These are phyloP conservation scores for Sugiyamaella castrensis DNA, from an alignment of 1,139 yeast species.

Conservation along the genomic window DNA sequence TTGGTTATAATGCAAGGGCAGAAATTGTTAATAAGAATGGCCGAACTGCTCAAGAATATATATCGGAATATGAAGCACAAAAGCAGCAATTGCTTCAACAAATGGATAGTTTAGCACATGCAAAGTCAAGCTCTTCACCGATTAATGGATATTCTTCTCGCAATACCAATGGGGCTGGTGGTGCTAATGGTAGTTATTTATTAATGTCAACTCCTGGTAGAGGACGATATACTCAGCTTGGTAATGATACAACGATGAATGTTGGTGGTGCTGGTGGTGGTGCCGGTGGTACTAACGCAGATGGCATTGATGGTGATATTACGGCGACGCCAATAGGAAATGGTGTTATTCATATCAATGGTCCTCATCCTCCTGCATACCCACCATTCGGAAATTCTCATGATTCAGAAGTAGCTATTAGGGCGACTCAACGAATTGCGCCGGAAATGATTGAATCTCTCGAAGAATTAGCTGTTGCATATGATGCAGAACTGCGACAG, in stretches of 20 bases:
- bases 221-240: not conserved
- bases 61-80: constrained; percentile 45
- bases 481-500: constrained; percentile 50
- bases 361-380: not conserved
- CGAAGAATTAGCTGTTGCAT: constrained; percentile 53
- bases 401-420: constrained; percentile 50
- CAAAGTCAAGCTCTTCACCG: constrained; percentile 31
- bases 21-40: constrained; percentile 71
- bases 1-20: constrained; percentile 69
- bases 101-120: constrained; percentile 10
- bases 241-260: not conserved
- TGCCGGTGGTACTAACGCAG: not conserved
- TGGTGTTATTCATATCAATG: not conserved
- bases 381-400: constrained; percentile 27
- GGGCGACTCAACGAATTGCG: constrained; percentile 47
- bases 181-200: constrained; percentile 6
- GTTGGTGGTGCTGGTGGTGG: not conserved
- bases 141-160: constrained; percentile 4
- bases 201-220: constrained; percentile 1
- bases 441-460: constrained; percentile 46
- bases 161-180: constrained; percentile 1
- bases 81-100: constrained; percentile 17
- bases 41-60: constrained; percentile 70
- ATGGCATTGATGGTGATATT: not conserved
- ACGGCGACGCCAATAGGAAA: not conserved